Evolutionary conservation across 2,329 filamentous ascomycete species (phyloP).

Genomic region (Xylariaceae sp.): DNA sequence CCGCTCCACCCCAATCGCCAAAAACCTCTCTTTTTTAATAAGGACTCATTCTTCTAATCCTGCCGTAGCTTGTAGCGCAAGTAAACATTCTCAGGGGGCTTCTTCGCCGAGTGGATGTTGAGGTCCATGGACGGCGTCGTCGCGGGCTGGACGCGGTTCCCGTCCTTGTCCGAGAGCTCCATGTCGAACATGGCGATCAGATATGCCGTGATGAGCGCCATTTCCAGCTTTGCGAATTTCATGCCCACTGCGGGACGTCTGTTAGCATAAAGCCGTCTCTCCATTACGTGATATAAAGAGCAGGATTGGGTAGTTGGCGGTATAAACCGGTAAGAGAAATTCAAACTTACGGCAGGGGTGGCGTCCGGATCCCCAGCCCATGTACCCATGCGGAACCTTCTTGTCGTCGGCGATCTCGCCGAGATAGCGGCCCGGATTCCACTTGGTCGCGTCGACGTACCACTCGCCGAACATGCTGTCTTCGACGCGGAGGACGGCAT

Average conservation of each 20-base stretch:
- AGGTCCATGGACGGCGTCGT: conserved; percentile 32
- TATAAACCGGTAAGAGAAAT: no score
- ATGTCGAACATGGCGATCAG: conserved; percentile 45
- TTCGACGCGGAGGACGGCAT: conserved; percentile 43
- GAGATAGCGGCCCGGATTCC: conserved; percentile 44
- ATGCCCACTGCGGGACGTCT: conserved; percentile 28
- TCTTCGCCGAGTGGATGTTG: conserved; percentile 40
- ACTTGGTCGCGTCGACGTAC: conserved; percentile 40
- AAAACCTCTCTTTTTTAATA: no score
- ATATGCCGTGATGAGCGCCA: conserved; percentile 45
- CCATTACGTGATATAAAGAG: no score
- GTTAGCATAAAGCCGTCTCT: neutral
- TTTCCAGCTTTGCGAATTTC: conserved; percentile 47
- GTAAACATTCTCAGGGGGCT: conserved; percentile 36
- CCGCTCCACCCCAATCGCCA: no score
- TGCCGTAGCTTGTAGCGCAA: conserved; percentile 35
- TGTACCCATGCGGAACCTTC: conserved; percentile 24
- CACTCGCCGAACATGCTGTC: conserved; percentile 44
- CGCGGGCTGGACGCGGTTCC: conserved; percentile 26
- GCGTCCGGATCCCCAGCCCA: conserved; percentile 27
- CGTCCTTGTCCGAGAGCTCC: conserved; percentile 37
- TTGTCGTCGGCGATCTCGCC: conserved; percentile 42
- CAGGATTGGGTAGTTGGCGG: no score
- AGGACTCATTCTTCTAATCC: no score
- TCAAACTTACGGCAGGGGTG: conserved; percentile 38